phyloP scores from a whole-genome alignment of 495 filamentous ascomycete species.

The Penicillium subrubescens region DNA sequence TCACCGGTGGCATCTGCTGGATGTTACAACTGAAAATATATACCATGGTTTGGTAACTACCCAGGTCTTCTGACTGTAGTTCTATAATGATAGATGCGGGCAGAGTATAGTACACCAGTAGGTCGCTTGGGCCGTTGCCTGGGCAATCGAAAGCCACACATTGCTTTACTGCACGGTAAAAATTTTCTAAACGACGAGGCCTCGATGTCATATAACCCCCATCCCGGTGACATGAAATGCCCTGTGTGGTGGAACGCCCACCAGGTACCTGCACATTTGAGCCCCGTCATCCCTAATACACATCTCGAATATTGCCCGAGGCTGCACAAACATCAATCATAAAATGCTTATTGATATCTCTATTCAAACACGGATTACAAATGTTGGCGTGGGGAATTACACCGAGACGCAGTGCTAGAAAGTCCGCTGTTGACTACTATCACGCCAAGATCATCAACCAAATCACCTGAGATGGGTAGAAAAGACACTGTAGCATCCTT shows the following conservation, averaged over 20 bases:
- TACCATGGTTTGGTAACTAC: too few species aligned
- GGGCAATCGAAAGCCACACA: too few species aligned
- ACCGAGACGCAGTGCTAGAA: constrained; percentile 8
- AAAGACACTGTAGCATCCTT: constrained; percentile 13
- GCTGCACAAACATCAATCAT: constrained; percentile 10
- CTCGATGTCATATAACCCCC: too few species aligned
- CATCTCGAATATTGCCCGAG: constrained; percentile 11
- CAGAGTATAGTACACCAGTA: too few species aligned
- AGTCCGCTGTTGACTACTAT: constrained; percentile 12
- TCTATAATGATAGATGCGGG: too few species aligned
- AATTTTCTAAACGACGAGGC: too few species aligned
- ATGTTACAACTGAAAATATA: too few species aligned
- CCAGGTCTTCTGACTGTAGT: too few species aligned
- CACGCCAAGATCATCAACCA: constrained; percentile 17
- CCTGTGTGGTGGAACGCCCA: constrained; percentile 24
- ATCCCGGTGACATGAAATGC: constrained; percentile 30
- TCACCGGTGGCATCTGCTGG: too few species aligned
- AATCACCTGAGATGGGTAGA: constrained; percentile 13
- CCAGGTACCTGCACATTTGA: constrained; percentile 22
- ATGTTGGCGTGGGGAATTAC: constrained; percentile 15
- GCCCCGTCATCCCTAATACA: constrained; percentile 16
- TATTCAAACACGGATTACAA: constrained; percentile 19
- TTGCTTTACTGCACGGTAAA: too few species aligned
- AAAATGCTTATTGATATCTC: constrained; percentile 4
- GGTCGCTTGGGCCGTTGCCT: too few species aligned